Evolutionary conservation across 306 rosid species (phyloP).

Genomic region (Pueraria montana): DNA sequence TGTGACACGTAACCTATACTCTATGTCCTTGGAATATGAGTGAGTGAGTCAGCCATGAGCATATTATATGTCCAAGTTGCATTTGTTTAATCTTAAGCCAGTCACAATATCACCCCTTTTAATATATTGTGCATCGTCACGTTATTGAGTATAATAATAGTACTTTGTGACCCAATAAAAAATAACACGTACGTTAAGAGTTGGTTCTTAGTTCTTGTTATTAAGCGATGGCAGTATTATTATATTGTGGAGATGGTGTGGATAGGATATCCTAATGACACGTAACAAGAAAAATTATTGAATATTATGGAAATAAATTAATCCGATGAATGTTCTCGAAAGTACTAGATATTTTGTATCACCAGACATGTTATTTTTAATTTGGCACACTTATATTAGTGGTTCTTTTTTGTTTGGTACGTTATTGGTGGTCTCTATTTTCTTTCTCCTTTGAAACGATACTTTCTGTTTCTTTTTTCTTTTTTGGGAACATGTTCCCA

Average conservation of each 20-base stretch:
- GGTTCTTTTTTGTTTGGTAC: neutral
- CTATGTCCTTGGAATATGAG: neutral
- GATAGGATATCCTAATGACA: neutral
- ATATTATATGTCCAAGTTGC: neutral
- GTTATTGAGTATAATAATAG: neutral
- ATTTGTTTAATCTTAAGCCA: neutral
- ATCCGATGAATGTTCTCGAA: neutral
- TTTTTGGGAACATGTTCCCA: neutral
- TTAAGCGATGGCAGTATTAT: neutral
- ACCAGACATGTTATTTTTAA: neutral
- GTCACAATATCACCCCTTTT: neutral
- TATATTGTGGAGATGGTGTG: constrained; percentile 8
- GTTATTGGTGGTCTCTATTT: neutral
- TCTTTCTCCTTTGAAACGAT: neutral
- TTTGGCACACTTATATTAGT: constrained; percentile 10
- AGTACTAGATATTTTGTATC: constrained; percentile 15
- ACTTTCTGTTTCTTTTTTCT: neutral
- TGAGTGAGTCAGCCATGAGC: neutral
- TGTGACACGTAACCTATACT: neutral
- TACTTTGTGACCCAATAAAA: neutral
- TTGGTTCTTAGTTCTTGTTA: neutral
- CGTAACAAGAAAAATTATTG: neutral
- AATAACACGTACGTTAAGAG: neutral
- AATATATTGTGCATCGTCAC: neutral
- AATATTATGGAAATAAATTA: neutral